Conservation (phyloP, 1,284 basidiomycete species). For the Cryptococcus sp. region DNA sequence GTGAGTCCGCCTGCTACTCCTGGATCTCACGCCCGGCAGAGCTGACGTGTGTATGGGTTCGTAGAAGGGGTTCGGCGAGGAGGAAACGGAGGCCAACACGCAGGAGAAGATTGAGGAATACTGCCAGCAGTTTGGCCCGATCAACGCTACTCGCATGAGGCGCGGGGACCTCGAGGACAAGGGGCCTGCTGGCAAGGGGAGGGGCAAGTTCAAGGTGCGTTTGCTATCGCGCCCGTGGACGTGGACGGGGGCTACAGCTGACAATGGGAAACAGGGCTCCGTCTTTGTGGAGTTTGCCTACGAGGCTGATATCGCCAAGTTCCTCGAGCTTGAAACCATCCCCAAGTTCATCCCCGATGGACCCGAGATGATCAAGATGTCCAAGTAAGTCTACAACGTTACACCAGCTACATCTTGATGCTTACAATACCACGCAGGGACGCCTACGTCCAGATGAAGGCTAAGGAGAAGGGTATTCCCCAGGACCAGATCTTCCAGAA, state of each 20-base stretch:
- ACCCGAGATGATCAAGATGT: constrained; percentile 73
- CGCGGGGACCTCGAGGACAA: constrained; percentile 57
- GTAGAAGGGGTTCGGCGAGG: constrained; percentile 83
- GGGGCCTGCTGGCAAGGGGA: constrained; percentile 26
- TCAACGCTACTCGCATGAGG: constrained; percentile 79
- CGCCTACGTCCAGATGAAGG: constrained; percentile 94
- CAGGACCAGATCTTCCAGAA: constrained; percentile 34
- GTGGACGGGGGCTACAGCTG: neutral
- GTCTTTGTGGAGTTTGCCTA: constrained; percentile 89
- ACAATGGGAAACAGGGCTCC: constrained; percentile 61
- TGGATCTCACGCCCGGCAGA: neutral
- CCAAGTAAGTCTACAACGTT: constrained; percentile 60
- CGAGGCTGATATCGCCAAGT: constrained; percentile 65
- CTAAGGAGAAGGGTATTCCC: constrained; percentile 82
- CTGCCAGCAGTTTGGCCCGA: constrained; percentile 73
- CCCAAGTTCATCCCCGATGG: constrained; percentile 67
- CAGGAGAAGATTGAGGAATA: constrained; percentile 78
- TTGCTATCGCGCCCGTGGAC: neutral
- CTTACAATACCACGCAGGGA: constrained; percentile 54
- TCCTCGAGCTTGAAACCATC: constrained; percentile 74
- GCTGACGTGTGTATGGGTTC: constrained; percentile 1
- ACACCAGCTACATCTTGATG: too few species aligned
- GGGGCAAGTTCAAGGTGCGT: constrained; percentile 38
- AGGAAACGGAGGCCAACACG: constrained; percentile 57
- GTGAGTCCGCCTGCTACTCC: constrained; percentile 54